phyloP scores from a whole-genome alignment of 2,329 filamentous ascomycete genomes.

The Diaporthe helianthi region DNA sequence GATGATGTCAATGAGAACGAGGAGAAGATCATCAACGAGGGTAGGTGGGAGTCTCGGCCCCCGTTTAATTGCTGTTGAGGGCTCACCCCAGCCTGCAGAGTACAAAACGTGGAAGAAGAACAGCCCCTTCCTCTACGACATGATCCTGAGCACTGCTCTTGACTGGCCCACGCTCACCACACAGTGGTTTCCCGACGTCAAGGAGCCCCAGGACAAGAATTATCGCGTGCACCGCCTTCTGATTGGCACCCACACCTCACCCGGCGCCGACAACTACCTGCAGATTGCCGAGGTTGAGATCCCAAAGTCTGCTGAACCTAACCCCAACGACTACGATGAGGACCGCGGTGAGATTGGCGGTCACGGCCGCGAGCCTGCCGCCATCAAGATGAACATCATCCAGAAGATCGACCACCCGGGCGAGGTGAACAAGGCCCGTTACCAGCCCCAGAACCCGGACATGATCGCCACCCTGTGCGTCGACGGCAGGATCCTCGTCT shows the following conservation, averaged over 20 bases:
- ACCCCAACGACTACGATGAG: constrained; percentile 87
- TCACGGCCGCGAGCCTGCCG: constrained; percentile 78
- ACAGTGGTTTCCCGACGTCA: constrained; percentile 97
- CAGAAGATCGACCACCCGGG: constrained; percentile 96
- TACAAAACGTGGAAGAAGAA: constrained; percentile 99
- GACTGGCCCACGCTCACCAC: constrained; percentile 98
- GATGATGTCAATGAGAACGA: constrained; percentile 77
- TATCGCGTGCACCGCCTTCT: constrained; percentile 88
- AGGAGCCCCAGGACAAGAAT: constrained; percentile 85
- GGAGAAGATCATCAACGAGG: constrained; percentile 94
- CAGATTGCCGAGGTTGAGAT: constrained; percentile 95
- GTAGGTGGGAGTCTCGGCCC: constrained; percentile 41
- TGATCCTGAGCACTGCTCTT: constrained; percentile 91
- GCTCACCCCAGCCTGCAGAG: constrained; percentile 59
- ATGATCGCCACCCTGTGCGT: constrained; percentile 93
- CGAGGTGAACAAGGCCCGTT: constrained; percentile 98
- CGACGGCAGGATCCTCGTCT: constrained; percentile 88
- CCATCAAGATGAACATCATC: constrained; percentile 88
- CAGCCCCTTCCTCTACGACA: constrained; percentile 95
- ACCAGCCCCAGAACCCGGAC: constrained; percentile 96
- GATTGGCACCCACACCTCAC: constrained; percentile 93
- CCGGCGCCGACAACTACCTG: constrained; percentile 85
- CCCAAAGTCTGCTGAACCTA: constrained; percentile 77
- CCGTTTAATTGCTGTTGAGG: constrained; percentile 28
- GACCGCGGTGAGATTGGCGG: constrained; percentile 92